phyloP scores from a whole-genome alignment of 83 land plant genomes.

The Picea abies region DNA sequence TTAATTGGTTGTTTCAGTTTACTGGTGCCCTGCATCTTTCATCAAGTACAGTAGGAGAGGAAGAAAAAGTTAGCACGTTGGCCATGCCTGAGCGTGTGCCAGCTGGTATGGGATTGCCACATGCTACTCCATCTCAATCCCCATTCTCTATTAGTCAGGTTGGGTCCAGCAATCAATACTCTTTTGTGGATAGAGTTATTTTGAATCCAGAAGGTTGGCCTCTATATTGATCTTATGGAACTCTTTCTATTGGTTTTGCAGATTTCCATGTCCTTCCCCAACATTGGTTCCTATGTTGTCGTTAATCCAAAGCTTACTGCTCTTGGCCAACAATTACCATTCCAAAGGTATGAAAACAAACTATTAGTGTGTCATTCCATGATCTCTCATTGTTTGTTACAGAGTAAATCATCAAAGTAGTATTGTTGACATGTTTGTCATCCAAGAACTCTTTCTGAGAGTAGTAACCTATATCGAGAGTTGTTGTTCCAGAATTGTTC shows the following conservation, averaged over 20 bases:
- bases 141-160: slow-evolving; percentile 74
- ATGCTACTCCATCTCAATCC: slow-evolving; percentile 46
- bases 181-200: not conserved
- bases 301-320: not conserved
- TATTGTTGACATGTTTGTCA: not conserved
- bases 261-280: too few species aligned
- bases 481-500: slow-evolving; percentile 25
- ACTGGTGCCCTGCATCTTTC: slow-evolving; percentile 24
- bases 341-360: slow-evolving; percentile 59
- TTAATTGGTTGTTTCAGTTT: slow-evolving; percentile 27
- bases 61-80: slow-evolving; percentile 57
- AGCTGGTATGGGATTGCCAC: slow-evolving; percentile 60
- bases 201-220: not conserved
- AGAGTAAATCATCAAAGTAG: not conserved
- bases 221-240: not conserved
- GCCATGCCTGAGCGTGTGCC: slow-evolving; percentile 49
- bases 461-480: too few species aligned
- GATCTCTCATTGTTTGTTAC: not conserved
- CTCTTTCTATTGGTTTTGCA: not conserved
- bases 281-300: too few species aligned
- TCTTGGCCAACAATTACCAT: slow-evolving; percentile 72
- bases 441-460: too few species aligned
- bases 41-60: slow-evolving; percentile 40
- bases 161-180: not conserved
- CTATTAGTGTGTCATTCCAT: not conserved